phyloP scores from a whole-genome alignment of 495 filamentous ascomycete species.

The Penicillium antarcticum region DNA sequence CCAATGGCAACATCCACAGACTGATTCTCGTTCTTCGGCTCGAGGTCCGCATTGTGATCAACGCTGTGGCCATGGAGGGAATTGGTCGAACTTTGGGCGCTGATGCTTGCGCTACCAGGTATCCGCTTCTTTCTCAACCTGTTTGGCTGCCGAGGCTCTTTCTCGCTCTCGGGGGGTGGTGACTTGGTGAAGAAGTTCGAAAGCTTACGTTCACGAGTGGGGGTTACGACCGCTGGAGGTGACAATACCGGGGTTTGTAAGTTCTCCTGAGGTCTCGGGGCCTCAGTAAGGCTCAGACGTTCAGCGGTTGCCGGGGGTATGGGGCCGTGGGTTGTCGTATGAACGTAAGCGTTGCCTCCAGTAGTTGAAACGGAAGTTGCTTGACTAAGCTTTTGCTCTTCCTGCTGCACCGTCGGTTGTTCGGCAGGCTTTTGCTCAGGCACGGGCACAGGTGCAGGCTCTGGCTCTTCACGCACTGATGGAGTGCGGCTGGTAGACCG shows the following conservation, averaged over 20 bases:
- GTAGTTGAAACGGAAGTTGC: slow-evolving; percentile 6
- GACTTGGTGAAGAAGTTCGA: slow-evolving; percentile 68
- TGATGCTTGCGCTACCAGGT: slow-evolving; percentile 68
- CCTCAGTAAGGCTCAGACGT: slow-evolving; percentile 19
- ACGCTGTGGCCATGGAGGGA: slow-evolving; percentile 55
- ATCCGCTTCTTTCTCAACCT: slow-evolving; percentile 82
- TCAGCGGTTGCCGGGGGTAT: slow-evolving; percentile 20
- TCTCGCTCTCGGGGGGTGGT: slow-evolving; percentile 53
- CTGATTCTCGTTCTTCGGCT: slow-evolving; percentile 14
- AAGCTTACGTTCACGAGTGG: slow-evolving; percentile 65
- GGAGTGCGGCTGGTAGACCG: slow-evolving; percentile 35
- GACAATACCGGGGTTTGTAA: slow-evolving; percentile 35
- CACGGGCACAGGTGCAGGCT: slow-evolving; percentile 1
- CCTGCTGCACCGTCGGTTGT: not conserved
- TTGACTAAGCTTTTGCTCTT: not conserved
- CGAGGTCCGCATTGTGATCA: slow-evolving; percentile 19
- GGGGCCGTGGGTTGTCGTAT: slow-evolving; percentile 39
- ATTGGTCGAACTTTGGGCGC: slow-evolving; percentile 80
- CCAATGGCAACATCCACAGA: slow-evolving; percentile 20
- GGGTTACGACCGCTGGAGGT: slow-evolving; percentile 52
- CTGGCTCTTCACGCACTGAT: slow-evolving; percentile 25
- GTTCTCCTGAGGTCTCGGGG: slow-evolving; percentile 43
- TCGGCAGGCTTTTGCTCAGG: not conserved
- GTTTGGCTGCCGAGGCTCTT: slow-evolving; percentile 65
- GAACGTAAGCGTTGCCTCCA: slow-evolving; percentile 22